Conservation (phyloP, 225 moss, liverwort and hornwort species). For the Marchantia polymorpha region DNA sequence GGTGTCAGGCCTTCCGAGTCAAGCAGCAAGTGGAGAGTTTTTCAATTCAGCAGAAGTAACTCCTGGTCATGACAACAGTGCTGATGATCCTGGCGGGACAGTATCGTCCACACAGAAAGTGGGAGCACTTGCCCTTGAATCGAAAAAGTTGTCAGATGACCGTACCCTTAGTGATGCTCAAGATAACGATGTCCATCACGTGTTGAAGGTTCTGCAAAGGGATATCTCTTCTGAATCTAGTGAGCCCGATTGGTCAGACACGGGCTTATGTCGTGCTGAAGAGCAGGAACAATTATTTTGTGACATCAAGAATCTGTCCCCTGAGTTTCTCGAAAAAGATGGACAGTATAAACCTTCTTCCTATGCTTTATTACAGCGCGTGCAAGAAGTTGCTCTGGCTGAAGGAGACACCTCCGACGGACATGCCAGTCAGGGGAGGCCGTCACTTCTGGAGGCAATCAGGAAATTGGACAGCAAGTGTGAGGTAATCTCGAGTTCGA, state of each 20-base stretch:
- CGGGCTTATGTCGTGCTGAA: not conserved
- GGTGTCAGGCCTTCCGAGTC: not conserved
- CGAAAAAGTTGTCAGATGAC: not conserved
- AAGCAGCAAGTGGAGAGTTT: not conserved
- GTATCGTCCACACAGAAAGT: not conserved
- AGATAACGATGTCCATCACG: not conserved
- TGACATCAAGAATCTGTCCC: not conserved
- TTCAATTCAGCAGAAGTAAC: slow-evolving; percentile 9
- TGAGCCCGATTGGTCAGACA: not conserved
- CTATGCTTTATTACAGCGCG: not conserved
- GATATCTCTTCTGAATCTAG: not conserved
- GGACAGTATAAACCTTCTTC: not conserved
- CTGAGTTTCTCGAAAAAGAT: too few species aligned
- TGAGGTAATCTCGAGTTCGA: not conserved
- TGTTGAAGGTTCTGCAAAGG: not conserved
- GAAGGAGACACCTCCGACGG: not conserved
- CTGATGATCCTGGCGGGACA: not conserved
- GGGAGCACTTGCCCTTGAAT: not conserved
- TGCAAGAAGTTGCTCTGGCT: not conserved
- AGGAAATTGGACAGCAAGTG: not conserved
- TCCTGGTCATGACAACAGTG: not conserved
- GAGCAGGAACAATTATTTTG: not conserved
- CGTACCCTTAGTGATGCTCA: not conserved
- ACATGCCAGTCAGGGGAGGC: not conserved
- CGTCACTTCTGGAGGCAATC: not conserved